These are phyloP conservation scores for Trichoderma guizhouense DNA, from an alignment of 2,329 filamentous ascomycete genomes.

Conservation along the genomic window DNA sequence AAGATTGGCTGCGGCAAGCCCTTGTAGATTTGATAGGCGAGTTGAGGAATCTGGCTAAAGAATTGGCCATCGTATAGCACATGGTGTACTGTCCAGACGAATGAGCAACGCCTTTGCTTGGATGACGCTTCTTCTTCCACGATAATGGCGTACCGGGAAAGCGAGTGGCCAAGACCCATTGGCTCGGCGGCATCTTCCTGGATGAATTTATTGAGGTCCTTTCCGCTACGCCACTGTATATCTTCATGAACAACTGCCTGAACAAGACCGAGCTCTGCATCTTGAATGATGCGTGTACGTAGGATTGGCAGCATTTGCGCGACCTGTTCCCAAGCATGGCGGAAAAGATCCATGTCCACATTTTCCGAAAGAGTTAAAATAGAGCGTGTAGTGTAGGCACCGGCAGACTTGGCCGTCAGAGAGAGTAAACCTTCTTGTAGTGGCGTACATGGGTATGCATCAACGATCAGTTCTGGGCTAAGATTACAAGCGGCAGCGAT, in stretches of 20 bases:
- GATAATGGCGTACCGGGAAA: too few species aligned
- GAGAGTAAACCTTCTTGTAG: not conserved
- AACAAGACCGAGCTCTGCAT: not conserved
- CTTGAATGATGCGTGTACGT: conserved; percentile 9
- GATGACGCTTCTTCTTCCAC: too few species aligned
- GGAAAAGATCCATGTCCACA: not conserved
- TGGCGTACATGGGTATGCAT: conserved; percentile 4
- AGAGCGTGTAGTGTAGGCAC: not conserved
- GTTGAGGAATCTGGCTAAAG: too few species aligned
- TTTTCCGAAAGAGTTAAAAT: not conserved
- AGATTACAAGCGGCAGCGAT: not conserved
- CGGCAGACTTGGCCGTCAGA: not conserved
- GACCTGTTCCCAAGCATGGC: not conserved
- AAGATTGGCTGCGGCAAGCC: too few species aligned
- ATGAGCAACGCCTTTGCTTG: not conserved
- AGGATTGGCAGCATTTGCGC: not conserved
- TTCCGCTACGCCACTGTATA: not conserved
- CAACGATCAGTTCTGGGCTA: not conserved
- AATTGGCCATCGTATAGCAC: conserved; percentile 20
- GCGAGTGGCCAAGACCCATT: too few species aligned
- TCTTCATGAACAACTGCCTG: not conserved
- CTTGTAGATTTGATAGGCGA: too few species aligned
- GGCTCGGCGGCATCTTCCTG: too few species aligned
- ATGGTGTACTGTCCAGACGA: conserved; percentile 23
- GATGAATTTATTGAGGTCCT: too few species aligned